Percentiles rank a stretch among this genome's conserved stretches.
Conservation (phyloP, 768 basidiomycete species). For the Trametopsis cervina region DNA sequence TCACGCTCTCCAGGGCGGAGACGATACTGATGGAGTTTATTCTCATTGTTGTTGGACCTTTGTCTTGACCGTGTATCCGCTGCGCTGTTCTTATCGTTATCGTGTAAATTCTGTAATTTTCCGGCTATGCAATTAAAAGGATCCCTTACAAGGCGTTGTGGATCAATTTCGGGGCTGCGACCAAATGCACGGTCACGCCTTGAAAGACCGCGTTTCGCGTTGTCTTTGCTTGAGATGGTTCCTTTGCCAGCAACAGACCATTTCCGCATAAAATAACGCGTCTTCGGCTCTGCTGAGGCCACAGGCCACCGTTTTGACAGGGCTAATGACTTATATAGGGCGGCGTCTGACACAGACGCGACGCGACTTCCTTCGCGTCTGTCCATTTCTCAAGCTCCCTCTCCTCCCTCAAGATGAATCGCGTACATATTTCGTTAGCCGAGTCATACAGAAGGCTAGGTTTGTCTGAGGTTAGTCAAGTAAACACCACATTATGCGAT, state of each 20-base stretch:
- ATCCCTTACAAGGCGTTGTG: too few relatives aligned
- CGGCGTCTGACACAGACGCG: not conserved
- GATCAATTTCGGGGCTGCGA: not conserved
- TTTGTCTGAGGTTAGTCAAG: not conserved
- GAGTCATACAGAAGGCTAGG: not conserved
- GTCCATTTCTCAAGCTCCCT: too few relatives aligned
- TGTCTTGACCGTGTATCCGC: constrained; percentile 13
- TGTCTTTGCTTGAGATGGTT: too few relatives aligned
- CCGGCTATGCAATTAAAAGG: too few relatives aligned
- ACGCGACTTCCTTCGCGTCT: not conserved
- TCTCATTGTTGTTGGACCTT: not conserved
- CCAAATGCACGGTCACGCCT: too few relatives aligned
- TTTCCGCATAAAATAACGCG: too few relatives aligned
- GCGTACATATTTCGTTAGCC: not conserved
- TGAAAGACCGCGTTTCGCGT: too few relatives aligned
- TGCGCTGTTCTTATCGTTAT: constrained; percentile 5
- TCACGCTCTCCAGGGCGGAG: constrained; percentile 25
- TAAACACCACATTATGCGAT: too few relatives aligned
- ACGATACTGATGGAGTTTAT: constrained; percentile 18
- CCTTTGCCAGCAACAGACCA: too few relatives aligned
- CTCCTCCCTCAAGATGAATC: not conserved
- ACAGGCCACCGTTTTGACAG: not conserved
- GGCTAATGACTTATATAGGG: not conserved
- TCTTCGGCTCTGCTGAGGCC: not conserved
- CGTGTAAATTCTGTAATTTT: not conserved